Conservation (phyloP, 1,139 yeast species). For the Blastobotrys petasosporus region DNA sequence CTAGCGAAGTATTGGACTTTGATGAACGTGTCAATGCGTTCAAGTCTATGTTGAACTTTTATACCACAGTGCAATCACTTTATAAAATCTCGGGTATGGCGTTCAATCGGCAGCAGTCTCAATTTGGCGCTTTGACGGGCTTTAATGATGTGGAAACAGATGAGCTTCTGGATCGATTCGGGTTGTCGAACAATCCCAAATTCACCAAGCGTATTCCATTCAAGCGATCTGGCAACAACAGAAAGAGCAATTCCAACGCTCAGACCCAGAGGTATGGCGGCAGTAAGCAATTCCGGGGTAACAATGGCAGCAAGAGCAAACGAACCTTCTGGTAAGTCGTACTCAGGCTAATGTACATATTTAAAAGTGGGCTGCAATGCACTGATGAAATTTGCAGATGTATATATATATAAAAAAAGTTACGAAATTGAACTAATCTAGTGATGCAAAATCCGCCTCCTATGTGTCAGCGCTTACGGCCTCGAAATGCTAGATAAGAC, state of each 20-base stretch:
- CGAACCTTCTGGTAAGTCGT: slow-evolving; percentile 4
- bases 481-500: no score
- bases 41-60: slow-evolving; percentile 9
- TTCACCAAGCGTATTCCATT: no score
- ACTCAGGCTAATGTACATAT: neutral
- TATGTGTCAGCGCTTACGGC: no score
- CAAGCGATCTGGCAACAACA: no score
- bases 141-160: slow-evolving; percentile 7
- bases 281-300: neutral
- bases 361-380: no score
- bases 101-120: slow-evolving; percentile 11
- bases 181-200: no score
- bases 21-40: slow-evolving; percentile 7
- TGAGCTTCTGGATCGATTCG: neutral
- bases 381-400: no score
- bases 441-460: no score
- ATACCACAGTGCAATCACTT: slow-evolving; percentile 6
- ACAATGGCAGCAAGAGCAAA: slow-evolving; percentile 5
- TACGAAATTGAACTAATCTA: no score
- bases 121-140: slow-evolving; percentile 11
- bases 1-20: slow-evolving; percentile 1
- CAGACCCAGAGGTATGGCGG: neutral
- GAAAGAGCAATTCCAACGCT: no score
- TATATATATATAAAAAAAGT: no score
- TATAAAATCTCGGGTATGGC: neutral